Conservation (phyloP, 495 filamentous ascomycete genomes). For the Annulohypoxylon stygium region DNA sequence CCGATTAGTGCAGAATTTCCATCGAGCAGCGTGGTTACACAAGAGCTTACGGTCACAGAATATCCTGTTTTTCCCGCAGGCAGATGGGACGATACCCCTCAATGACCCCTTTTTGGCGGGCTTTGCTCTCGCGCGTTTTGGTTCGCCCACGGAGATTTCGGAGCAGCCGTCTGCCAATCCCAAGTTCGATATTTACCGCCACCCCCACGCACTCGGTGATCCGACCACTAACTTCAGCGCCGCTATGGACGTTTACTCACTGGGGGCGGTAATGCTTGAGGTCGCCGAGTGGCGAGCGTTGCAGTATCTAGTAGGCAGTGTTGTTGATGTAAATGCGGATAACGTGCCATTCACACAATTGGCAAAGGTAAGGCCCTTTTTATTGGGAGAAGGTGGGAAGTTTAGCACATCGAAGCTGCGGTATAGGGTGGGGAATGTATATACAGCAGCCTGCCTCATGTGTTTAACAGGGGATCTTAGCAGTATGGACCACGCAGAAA, state of each 20-base stretch:
- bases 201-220: neutral
- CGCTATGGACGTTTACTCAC: neutral
- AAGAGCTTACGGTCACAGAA: conserved; percentile 5
- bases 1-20: conserved; percentile 1
- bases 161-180: neutral
- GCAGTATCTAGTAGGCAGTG: neutral
- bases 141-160: conserved; percentile 1
- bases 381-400: neutral
- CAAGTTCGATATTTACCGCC: conserved; percentile 3
- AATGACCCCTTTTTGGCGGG: neutral
- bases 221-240: neutral
- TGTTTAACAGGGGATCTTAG: neutral
- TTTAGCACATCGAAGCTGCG: neutral
- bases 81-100: neutral
- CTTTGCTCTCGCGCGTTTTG: neutral
- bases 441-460: neutral
- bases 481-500: no score
- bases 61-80: neutral
- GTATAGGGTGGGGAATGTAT: neutral
- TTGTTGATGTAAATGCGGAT: neutral
- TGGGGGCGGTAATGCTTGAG: neutral
- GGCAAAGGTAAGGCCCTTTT: neutral
- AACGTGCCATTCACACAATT: neutral
- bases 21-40: conserved; percentile 2
- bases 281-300: neutral